Conservation (phyloP, 805 yeast species). For the Metschnikowia cerradonensis region DNA sequence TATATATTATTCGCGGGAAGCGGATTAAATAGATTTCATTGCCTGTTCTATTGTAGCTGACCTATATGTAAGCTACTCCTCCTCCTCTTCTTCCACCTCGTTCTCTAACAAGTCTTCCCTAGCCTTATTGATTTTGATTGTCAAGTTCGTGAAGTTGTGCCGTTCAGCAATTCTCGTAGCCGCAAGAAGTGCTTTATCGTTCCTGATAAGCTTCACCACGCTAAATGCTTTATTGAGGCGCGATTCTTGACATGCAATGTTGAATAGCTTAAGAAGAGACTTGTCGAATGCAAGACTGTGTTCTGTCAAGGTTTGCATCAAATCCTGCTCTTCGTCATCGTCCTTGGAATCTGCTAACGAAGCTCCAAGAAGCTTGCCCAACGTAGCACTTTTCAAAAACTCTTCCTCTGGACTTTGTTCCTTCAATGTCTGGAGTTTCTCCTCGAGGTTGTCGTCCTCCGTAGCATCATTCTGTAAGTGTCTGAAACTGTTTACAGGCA, state of each 20-base stretch:
- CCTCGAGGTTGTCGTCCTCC: conserved; percentile 26
- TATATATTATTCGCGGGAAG: background rate
- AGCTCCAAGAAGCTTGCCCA: conserved; percentile 62
- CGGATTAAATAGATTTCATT: conserved; percentile 1
- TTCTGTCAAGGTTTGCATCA: conserved; percentile 47
- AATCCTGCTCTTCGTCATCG: conserved; percentile 33
- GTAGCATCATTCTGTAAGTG: conserved; percentile 21
- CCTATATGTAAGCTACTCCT: background rate
- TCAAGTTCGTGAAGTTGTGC: conserved; percentile 34
- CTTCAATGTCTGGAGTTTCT: conserved; percentile 13
- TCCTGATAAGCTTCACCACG: conserved; percentile 63
- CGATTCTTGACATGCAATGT: conserved; percentile 64
- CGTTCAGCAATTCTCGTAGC: conserved; percentile 83
- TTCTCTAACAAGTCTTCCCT: conserved; percentile 32
- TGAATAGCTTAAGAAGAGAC: conserved; percentile 72
- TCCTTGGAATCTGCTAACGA: conserved; percentile 32
- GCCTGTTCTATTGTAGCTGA: background rate
- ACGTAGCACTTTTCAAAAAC: conserved; percentile 53
- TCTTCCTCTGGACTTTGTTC: conserved; percentile 56
- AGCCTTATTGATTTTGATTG: conserved; percentile 33
- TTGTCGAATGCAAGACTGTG: conserved; percentile 66
- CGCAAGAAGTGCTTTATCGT: conserved; percentile 76
- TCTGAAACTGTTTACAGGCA: conserved; percentile 49
- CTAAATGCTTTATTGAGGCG: conserved; percentile 64
- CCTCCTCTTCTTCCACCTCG: conserved; percentile 12